These are phyloP conservation scores for Phaffia tasmanica DNA, from an alignment of 768 basidiomycete genomes.

Conservation along the genomic window DNA sequence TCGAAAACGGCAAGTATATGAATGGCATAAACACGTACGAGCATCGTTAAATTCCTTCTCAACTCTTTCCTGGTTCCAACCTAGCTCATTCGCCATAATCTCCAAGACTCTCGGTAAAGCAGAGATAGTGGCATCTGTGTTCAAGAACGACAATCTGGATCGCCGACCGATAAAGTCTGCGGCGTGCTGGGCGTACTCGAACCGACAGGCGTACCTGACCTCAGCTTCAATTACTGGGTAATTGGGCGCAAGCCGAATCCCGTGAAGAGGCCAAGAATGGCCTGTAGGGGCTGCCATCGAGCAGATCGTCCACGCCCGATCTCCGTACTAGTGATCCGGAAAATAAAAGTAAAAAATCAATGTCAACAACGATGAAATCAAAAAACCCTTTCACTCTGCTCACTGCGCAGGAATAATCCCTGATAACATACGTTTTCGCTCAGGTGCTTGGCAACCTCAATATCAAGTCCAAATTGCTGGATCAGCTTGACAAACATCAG, in stretches of 20 bases:
- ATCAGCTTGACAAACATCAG: conserved; percentile 96
- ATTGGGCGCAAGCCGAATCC: conserved; percentile 53
- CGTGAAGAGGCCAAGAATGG: conserved; percentile 74
- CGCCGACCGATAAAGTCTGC: conserved; percentile 86
- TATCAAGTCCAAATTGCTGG: conserved; percentile 85
- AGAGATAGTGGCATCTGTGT: conserved; percentile 70
- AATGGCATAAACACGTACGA: neutral
- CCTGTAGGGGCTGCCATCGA: conserved; percentile 67
- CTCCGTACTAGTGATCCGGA: conserved; percentile 51
- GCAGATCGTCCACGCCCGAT: conserved; percentile 90
- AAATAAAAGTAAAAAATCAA: neutral
- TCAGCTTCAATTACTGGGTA: conserved; percentile 93
- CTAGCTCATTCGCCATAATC: conserved; percentile 76
- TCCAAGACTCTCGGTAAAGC: conserved; percentile 78
- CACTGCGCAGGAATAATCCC: no score
- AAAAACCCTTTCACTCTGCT: neutral
- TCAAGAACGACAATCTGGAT: conserved; percentile 87
- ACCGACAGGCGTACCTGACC: conserved; percentile 70
- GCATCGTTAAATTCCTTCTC: conserved; percentile 15
- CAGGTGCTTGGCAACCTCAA: conserved; percentile 84
- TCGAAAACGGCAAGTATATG: neutral
- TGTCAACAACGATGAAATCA: neutral
- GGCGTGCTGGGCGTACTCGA: conserved; percentile 89
- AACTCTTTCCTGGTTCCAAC: conserved; percentile 48
- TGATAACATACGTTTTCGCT: conserved; percentile 48